phyloP scores from a whole-genome alignment of 176 grass and related monocot species.

The Carex pumila region DNA sequence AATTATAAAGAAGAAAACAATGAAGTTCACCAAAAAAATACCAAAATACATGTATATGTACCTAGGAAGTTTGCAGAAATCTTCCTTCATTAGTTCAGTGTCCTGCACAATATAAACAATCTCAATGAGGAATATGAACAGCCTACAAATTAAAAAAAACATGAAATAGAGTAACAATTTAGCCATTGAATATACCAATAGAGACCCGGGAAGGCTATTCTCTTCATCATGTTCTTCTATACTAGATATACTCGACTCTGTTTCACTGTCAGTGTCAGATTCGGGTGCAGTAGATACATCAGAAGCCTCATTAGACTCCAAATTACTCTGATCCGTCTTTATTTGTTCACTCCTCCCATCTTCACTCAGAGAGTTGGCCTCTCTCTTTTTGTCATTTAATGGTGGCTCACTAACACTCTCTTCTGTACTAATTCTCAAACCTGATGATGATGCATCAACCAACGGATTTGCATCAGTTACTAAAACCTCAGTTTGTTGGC shows the following conservation, averaged over 20 bases:
- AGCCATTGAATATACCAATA: slow-evolving; percentile 35
- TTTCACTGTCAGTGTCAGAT: slow-evolving; percentile 46
- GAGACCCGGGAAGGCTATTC: slow-evolving; percentile 25
- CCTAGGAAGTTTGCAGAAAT: slow-evolving; percentile 9
- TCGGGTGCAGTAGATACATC: slow-evolving; percentile 52
- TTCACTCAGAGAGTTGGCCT: slow-evolving; percentile 17
- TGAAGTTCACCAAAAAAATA: background rate
- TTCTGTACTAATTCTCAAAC: background rate
- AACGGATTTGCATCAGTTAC: slow-evolving; percentile 13
- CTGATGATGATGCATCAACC: slow-evolving; percentile 36
- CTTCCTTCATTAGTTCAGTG: slow-evolving; percentile 9
- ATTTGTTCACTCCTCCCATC: background rate
- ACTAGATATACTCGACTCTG: slow-evolving; percentile 54
- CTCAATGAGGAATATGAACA: background rate
- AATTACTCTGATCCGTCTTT: slow-evolving; percentile 20
- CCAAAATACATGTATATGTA: background rate
- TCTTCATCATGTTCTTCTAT: slow-evolving; percentile 42
- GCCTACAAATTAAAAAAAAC: background rate
- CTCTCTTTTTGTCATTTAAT: background rate
- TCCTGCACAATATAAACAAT: background rate
- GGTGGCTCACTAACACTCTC: slow-evolving; percentile 9
- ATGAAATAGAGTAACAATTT: background rate
- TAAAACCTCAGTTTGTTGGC: background rate
- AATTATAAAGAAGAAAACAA: background rate
- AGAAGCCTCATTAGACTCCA: slow-evolving; percentile 47